Evolutionary conservation across 2,329 filamentous ascomycete species (phyloP).

Genomic region (Fusarium metavorans): DNA sequence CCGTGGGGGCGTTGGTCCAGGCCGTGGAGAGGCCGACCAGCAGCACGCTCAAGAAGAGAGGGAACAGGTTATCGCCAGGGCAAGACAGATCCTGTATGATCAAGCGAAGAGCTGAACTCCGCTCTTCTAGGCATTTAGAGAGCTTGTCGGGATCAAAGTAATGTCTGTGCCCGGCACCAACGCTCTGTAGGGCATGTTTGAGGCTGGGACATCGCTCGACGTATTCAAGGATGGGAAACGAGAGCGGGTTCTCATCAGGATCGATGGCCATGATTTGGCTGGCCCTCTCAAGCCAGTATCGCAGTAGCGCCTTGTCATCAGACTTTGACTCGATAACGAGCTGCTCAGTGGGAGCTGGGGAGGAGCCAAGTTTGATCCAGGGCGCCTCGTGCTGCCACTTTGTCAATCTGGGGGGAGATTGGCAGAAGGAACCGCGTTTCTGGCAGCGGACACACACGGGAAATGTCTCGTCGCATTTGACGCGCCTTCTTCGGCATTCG

Average conservation of each 20-base stretch:
- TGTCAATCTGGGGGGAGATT: neutral
- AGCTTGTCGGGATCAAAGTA: neutral
- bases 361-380: neutral
- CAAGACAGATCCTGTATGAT: neutral
- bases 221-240: neutral
- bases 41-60: neutral
- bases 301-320: neutral
- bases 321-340: neutral
- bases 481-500: neutral
- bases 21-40: neutral
- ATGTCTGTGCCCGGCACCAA: neutral
- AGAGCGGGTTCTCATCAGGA: neutral
- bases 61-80: neutral
- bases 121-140: neutral
- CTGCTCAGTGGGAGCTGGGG: neutral
- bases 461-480: slow-evolving; percentile 6
- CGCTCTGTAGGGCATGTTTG: neutral
- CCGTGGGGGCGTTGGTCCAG: neutral
- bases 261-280: neutral
- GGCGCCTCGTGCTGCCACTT: slow-evolving; percentile 4
- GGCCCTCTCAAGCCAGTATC: neutral
- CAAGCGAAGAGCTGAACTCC: neutral
- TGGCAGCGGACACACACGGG: slow-evolving; percentile 2
- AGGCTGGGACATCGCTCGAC: neutral
- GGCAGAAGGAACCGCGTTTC: neutral